A percentile compares a stretch with the other conserved stretches of the same genome.
Evolutionary conservation across 1,139 yeast genomes (phyloP).

Genomic region (Hansenula lynferdii): DNA sequence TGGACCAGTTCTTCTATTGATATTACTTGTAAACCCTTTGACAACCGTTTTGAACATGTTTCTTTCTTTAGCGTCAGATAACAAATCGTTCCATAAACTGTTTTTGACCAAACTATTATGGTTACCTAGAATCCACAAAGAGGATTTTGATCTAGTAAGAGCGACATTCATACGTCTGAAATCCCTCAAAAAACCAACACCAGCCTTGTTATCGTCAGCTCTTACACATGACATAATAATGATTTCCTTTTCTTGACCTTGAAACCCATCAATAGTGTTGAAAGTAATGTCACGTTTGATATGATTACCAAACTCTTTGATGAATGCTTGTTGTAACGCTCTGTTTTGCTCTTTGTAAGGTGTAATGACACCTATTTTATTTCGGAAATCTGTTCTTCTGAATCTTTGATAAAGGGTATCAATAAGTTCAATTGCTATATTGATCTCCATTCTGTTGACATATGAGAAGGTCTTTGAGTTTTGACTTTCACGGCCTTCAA

Average conservation of each 20-base stretch:
- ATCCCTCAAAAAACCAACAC: conserved; percentile 88
- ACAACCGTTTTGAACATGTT: conserved; percentile 27
- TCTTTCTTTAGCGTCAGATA: conserved; percentile 58
- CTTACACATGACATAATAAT: conserved; percentile 94
- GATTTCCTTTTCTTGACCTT: conserved; percentile 96
- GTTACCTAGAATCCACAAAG: conserved; percentile 91
- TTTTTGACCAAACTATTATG: conserved; percentile 56
- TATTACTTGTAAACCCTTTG: conserved; percentile 28
- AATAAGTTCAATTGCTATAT: conserved; percentile 67
- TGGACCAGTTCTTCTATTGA: not conserved
- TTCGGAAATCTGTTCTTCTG: conserved; percentile 53
- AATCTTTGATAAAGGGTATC: conserved; percentile 45
- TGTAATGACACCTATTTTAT: conserved; percentile 84
- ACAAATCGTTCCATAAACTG: conserved; percentile 63
- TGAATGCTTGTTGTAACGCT: conserved; percentile 52
- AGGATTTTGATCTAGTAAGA: conserved; percentile 85
- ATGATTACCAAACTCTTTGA: conserved; percentile 52
- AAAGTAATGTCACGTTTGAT: conserved; percentile 73
- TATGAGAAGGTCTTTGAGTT: conserved; percentile 63
- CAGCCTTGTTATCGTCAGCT: conserved; percentile 49
- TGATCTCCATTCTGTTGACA: conserved; percentile 66
- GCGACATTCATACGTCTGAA: conserved; percentile 95
- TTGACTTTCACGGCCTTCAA: conserved; percentile 60
- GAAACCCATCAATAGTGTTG: conserved; percentile 96
- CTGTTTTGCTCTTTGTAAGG: conserved; percentile 90